Conservation (phyloP, 1,284 basidiomycete species). For the Pyrrhoderma noxium region DNA sequence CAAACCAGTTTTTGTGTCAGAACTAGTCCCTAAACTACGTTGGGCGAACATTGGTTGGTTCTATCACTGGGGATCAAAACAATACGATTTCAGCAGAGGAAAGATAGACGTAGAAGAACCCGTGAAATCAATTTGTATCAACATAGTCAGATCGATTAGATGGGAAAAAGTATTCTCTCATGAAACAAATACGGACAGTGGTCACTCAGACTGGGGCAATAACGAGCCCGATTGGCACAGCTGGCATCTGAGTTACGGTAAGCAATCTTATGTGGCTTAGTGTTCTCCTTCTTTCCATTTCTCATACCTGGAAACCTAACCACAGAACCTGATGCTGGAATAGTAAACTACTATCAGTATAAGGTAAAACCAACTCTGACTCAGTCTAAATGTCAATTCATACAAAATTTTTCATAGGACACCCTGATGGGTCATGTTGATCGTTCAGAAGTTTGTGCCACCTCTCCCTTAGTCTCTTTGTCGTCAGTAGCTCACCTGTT, state of each 20-base stretch:
- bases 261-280: constrained; percentile 10
- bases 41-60: constrained; percentile 94
- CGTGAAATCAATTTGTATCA: constrained; percentile 52
- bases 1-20: constrained; percentile 36
- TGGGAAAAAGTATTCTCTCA: constrained; percentile 59
- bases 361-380: constrained; percentile 35
- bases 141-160: constrained; percentile 51
- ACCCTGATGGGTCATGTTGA: constrained; percentile 93
- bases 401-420: constrained; percentile 47
- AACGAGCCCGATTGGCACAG: constrained; percentile 51
- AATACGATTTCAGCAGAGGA: constrained; percentile 75
- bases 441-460: constrained; percentile 80
- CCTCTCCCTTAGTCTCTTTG: constrained; percentile 83
- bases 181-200: constrained; percentile 5
- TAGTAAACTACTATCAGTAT: constrained; percentile 86
- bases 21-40: constrained; percentile 64
- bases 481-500: constrained; percentile 51
- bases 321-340: constrained; percentile 84
- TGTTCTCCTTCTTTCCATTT: neutral
- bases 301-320: constrained; percentile 1
- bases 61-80: constrained; percentile 90
- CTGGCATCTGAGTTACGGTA: constrained; percentile 75
- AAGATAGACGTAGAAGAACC: constrained; percentile 53
- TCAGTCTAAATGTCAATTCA: neutral
- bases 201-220: constrained; percentile 43